Evolutionary conservation across 2,329 filamentous ascomycete genomes (phyloP).

Genomic region (Ceratocystis cubensis): DNA sequence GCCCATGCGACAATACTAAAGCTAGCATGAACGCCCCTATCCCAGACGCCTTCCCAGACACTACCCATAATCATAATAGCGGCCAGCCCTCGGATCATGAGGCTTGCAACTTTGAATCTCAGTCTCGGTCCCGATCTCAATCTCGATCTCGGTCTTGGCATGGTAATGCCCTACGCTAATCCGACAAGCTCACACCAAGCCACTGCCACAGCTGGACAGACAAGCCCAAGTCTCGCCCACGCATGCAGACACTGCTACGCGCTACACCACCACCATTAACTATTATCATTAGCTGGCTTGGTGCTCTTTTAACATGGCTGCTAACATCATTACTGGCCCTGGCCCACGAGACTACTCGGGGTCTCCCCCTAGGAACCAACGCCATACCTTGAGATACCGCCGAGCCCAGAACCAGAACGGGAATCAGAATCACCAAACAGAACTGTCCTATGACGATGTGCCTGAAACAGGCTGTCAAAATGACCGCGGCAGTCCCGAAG

Average conservation of each 20-base stretch:
- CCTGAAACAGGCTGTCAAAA: conserved; percentile 22
- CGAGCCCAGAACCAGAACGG: conserved; percentile 23
- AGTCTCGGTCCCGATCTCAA: conserved; percentile 18
- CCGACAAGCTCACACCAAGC: conserved; percentile 21
- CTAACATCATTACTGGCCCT: conserved; percentile 34
- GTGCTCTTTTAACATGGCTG: conserved; percentile 22
- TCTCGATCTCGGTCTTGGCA: conserved; percentile 35
- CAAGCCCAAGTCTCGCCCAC: conserved; percentile 4
- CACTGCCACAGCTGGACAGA: conserved; percentile 8
- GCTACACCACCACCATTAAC: neutral
- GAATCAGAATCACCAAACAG: conserved; percentile 28
- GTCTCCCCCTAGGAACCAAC: conserved; percentile 30
- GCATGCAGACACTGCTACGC: conserved; percentile 1
- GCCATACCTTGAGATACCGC: conserved; percentile 20
- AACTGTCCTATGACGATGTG: conserved; percentile 28
- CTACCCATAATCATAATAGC: neutral
- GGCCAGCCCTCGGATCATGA: conserved; percentile 17
- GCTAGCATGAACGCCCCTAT: conserved; percentile 2
- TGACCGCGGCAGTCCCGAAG: conserved; percentile 31
- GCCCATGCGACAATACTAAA: conserved; percentile 23
- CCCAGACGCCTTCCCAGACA: neutral
- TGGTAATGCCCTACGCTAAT: conserved; percentile 32
- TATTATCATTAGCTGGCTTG: conserved; percentile 11
- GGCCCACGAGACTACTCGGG: conserved; percentile 34
- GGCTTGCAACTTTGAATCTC: conserved; percentile 21